Evolutionary conservation across 2,329 filamentous ascomycete species (phyloP), one percentile per base, ranked within the genome.

Genomic region (Phoma sp.): DNA sequence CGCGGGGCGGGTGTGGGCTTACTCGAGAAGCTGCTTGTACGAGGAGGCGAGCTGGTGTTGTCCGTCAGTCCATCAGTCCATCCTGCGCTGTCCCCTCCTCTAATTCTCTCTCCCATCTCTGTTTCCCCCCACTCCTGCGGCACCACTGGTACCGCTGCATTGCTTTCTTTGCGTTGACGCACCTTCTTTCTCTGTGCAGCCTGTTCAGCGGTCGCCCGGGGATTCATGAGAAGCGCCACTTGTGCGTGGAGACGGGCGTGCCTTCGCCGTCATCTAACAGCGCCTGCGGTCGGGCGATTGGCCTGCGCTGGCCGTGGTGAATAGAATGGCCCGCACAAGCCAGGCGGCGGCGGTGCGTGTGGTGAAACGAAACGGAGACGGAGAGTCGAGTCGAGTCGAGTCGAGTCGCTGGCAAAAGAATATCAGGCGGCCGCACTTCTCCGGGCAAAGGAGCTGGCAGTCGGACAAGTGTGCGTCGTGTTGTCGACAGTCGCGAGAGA

Each of bases 1-100:
- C 24, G 39, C 4, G 7, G 24, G 39, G 11, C 11, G 29, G 29
- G 29, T 2, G 11, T 7, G 18, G 41, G 79, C 89, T 78, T 86
- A 96, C 91, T 96, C 89, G 69, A 99, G 86, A 69, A 99, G 85
- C 79, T 96, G 90, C 80, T 96, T 90, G 80, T 99, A 99, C 66
- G 95, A 98, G 77, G 89, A 90, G 75, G 93, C 91, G 82, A 99
- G 93, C 93, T 97, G 76, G 55, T 13, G 7, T 4, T 27, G 30
- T 25, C 32, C 40, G n/a, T 8, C 40, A 23, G 11, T 14, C 24
- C 24, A 18, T 18, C 18, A 11, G 13, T 8, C 22, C 14, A 3
- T 22, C 37, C 22, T 13, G 27, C 27, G 27, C 27, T 6, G 27
- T 9, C 32, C 7, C 13, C 32, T 9, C 32, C 32, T 33, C 32